A percentile compares a stretch with the other conserved stretches of the same genome.
Conservation (phyloP, 129 eudicot genomes). For the Escallonia rubra region DNA sequence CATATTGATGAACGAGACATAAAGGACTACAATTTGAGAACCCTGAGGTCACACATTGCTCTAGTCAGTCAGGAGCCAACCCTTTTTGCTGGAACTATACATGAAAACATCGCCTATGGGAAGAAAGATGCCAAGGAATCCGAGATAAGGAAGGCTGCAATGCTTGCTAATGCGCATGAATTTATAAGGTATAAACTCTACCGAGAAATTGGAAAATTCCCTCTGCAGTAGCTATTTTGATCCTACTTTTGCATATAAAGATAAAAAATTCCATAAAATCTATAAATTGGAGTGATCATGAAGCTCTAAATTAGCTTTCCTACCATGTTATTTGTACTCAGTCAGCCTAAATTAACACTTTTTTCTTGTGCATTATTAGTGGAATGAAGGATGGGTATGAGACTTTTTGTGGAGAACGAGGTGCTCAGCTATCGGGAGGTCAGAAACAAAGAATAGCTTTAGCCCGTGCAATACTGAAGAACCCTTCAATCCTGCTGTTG, state of each 20-base stretch:
- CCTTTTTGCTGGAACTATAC: conserved; percentile 58
- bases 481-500: conserved; percentile 50
- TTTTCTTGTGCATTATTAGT: conserved; percentile 20
- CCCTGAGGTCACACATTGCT: conserved; percentile 56
- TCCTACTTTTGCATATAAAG: no score
- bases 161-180: conserved; percentile 73
- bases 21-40: conserved; percentile 47
- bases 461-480: conserved; percentile 71
- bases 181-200: conserved; percentile 53
- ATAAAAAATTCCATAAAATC: no score
- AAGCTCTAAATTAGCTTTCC: no score
- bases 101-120: conserved; percentile 71
- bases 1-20: conserved; percentile 49
- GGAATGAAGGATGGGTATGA: conserved; percentile 75
- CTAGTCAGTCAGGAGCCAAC: conserved; percentile 81
- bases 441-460: conserved; percentile 70
- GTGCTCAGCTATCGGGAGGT: conserved; percentile 72
- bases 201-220: background rate
- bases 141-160: conserved; percentile 62
- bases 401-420: conserved; percentile 69
- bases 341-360: background rate
- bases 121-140: conserved; percentile 48
- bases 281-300: no score
- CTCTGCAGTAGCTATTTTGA: background rate
- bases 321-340: no score